These are phyloP conservation scores for Agrocybe praecox DNA, from an alignment of 768 basidiomycete genomes.

Conservation along the genomic window DNA sequence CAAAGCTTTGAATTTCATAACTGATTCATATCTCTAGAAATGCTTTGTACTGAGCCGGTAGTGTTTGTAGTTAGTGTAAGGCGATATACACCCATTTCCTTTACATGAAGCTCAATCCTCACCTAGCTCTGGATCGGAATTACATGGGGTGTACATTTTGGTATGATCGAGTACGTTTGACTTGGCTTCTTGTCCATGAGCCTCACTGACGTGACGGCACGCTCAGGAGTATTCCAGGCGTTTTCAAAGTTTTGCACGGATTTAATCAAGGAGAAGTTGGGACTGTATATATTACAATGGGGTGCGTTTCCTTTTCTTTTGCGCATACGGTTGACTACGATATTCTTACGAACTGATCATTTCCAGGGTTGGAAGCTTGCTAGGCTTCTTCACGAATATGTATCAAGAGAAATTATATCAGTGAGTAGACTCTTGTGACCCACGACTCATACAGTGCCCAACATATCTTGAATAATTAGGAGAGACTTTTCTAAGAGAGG, in stretches of 20 bases:
- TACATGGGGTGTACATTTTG: slow-evolving; percentile 74
- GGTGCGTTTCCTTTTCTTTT: slow-evolving; percentile 33
- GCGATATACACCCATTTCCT: slow-evolving; percentile 20
- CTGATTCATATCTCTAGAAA: slow-evolving; percentile 35
- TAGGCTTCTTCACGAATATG: slow-evolving; percentile 46
- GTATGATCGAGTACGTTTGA: slow-evolving; percentile 45
- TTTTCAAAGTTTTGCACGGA: slow-evolving; percentile 55
- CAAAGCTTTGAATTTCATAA: background rate
- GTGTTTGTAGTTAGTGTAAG: slow-evolving; percentile 70
- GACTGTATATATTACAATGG: slow-evolving; percentile 54
- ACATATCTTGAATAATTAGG: slow-evolving; percentile 16
- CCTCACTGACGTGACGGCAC: background rate
- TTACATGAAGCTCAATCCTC: slow-evolving; percentile 21
- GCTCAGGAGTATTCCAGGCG: slow-evolving; percentile 56
- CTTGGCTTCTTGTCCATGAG: slow-evolving; percentile 22
- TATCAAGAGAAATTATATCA: slow-evolving; percentile 48
- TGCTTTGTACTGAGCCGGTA: slow-evolving; percentile 70
- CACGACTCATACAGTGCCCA: background rate
- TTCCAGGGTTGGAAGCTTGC: slow-evolving; percentile 47
- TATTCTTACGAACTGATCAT: slow-evolving; percentile 6
- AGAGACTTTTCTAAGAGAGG: slow-evolving; percentile 26
- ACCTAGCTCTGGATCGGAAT: slow-evolving; percentile 64
- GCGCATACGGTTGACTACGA: background rate
- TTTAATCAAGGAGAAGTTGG: slow-evolving; percentile 63
- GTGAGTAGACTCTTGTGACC: slow-evolving; percentile 28